Percentiles rank a stretch among this genome's conserved stretches.
Evolutionary conservation across 2,329 filamentous ascomycete species (phyloP).

Genomic region (Colletotrichum camelliae): DNA sequence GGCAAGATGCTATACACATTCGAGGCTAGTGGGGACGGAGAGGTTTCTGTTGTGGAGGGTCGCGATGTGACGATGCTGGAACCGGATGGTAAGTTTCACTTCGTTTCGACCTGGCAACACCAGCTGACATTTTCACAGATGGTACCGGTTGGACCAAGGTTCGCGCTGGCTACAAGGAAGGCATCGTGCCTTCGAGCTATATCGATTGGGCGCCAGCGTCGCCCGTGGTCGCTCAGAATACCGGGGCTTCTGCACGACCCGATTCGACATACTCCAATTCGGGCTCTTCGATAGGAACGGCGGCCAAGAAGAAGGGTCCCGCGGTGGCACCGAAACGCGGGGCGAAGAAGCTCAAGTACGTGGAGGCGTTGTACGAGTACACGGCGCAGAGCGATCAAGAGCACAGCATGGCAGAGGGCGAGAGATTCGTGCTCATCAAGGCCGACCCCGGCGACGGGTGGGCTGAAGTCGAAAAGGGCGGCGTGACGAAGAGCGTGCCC

Average conservation of each 20-base stretch:
- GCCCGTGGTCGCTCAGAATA: constrained; percentile 49
- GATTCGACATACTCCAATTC: constrained; percentile 81
- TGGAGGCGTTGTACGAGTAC: constrained; percentile 93
- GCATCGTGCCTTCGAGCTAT: constrained; percentile 87
- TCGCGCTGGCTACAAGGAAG: constrained; percentile 75
- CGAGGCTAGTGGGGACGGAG: constrained; percentile 79
- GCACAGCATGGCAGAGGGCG: constrained; percentile 89
- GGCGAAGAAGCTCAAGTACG: constrained; percentile 92
- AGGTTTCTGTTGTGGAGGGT: constrained; percentile 81
- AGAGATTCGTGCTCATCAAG: constrained; percentile 88
- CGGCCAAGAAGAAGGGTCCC: constrained; percentile 83
- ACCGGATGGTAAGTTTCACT: constrained; percentile 75
- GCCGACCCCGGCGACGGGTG: constrained; percentile 92
- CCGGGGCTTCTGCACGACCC: constrained; percentile 62
- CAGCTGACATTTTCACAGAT: constrained; percentile 56
- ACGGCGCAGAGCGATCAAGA: constrained; percentile 84
- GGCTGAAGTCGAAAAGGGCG: constrained; percentile 95
- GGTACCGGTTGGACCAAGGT: constrained; percentile 93
- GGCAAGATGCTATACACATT: constrained; percentile 93
- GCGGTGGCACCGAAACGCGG: constrained; percentile 89
- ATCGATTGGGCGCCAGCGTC: constrained; percentile 67
- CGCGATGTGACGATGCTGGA: constrained; percentile 80
- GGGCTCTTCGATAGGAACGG: constrained; percentile 65
- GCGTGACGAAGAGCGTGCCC: constrained; percentile 85
- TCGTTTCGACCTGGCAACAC: background rate